These are phyloP conservation scores for Jacaranda mimosifolia DNA, from an alignment of 257 asterid species.

Conservation along the genomic window DNA sequence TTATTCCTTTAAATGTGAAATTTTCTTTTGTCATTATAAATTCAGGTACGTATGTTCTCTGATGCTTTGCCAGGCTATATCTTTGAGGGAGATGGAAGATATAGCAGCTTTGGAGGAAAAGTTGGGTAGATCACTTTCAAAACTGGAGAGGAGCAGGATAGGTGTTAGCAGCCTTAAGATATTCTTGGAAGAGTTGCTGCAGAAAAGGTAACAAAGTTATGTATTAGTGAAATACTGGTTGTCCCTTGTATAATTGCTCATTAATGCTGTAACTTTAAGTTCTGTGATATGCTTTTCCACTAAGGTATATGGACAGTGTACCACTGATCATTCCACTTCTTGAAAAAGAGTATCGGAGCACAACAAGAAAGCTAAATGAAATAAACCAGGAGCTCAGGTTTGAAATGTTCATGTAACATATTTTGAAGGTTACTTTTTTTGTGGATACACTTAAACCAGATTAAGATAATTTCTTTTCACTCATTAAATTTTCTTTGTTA, in stretches of 20 bases:
- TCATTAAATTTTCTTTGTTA: neutral
- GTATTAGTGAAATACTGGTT: conserved; percentile 23
- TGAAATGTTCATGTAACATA: conserved; percentile 19
- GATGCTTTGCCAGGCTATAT: conserved; percentile 67
- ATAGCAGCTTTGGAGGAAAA: conserved; percentile 84
- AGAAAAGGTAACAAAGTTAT: conserved; percentile 60
- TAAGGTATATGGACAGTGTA: conserved; percentile 88
- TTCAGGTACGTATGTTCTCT: conserved; percentile 27
- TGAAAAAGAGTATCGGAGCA: conserved; percentile 82
- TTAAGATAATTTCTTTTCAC: conserved; percentile 24
- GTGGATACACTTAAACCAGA: conserved; percentile 19
- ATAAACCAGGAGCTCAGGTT: conserved; percentile 92
- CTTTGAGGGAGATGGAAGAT: conserved; percentile 87
- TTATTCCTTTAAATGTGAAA: conserved; percentile 3
- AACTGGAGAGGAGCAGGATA: conserved; percentile 84
- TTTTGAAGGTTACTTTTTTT: conserved; percentile 9
- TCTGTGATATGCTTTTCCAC: conserved; percentile 37
- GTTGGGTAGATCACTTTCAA: conserved; percentile 85
- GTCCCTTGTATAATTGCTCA: conserved; percentile 22
- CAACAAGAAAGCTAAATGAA: conserved; percentile 84
- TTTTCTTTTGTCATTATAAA: conserved; percentile 23
- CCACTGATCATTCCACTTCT: conserved; percentile 95
- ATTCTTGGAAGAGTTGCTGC: conserved; percentile 92
- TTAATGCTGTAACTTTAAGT: conserved; percentile 34
- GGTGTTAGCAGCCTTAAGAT: conserved; percentile 93